Percentiles rank a stretch among this genome's conserved stretches.
Conservation (phyloP, 2,329 filamentous ascomycete species). For the Botrytis hyacinthi region DNA sequence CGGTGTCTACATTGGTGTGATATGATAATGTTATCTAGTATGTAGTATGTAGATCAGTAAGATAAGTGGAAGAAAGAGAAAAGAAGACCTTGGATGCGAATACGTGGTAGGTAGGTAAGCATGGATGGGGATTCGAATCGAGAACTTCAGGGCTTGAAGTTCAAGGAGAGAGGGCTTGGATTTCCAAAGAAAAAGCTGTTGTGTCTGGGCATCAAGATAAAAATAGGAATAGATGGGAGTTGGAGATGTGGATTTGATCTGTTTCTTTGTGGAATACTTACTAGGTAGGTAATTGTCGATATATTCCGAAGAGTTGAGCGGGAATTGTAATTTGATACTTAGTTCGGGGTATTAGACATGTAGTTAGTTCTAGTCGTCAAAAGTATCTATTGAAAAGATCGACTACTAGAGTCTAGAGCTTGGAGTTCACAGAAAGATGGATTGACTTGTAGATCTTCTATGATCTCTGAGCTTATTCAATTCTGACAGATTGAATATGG, state of each 20-base stretch:
- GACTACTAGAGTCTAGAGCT: neutral
- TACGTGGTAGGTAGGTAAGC: too few species aligned
- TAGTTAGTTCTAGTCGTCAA: neutral
- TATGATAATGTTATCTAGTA: rapidly evolving
- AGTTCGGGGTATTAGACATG: too few species aligned
- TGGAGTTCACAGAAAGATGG: neutral
- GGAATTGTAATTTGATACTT: neutral
- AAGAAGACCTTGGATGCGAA: too few species aligned
- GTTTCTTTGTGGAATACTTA: neutral
- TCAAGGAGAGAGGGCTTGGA: too few species aligned
- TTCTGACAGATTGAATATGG: neutral
- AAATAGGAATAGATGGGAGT: too few species aligned
- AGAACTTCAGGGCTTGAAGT: too few species aligned
- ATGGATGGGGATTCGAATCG: too few species aligned
- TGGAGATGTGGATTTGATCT: neutral
- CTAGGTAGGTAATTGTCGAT: neutral
- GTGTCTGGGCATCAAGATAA: too few species aligned
- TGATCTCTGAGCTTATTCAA: too few species aligned
- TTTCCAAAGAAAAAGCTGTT: too few species aligned
- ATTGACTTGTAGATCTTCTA: too few species aligned
- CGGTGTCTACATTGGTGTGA: neutral
- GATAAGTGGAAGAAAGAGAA: neutral
- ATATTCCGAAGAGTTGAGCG: neutral
- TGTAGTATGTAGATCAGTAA: too few species aligned
- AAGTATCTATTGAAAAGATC: neutral